phyloP scores from a whole-genome alignment of 2,329 filamentous ascomycete species.

The Ilyonectria mors-panacis region DNA sequence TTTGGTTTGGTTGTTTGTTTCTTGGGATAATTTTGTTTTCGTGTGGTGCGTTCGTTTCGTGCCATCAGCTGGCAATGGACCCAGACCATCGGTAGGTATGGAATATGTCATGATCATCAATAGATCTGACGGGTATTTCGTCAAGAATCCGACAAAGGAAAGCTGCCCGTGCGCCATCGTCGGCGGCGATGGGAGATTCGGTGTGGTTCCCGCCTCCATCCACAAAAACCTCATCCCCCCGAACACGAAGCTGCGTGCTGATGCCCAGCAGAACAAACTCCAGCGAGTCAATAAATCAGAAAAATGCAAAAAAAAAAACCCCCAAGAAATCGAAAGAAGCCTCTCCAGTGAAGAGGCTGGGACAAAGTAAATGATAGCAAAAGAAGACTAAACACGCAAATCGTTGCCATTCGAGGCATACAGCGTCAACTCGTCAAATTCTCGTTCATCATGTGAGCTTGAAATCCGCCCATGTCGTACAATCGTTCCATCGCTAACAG shows the following conservation, averaged over 20 bases:
- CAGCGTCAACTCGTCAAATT: slow-evolving; percentile 24
- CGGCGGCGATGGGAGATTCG: slow-evolving; percentile 34
- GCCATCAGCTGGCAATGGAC: slow-evolving; percentile 20
- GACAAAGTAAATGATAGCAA: slow-evolving; percentile 12
- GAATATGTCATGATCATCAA: slow-evolving; percentile 33
- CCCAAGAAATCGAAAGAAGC: background rate
- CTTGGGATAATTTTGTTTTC: background rate
- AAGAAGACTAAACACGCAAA: slow-evolving; percentile 2
- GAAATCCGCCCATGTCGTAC: slow-evolving; percentile 22
- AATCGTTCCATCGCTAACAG: slow-evolving; percentile 9
- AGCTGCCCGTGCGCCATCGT: slow-evolving; percentile 34
- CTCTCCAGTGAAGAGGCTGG: slow-evolving; percentile 2
- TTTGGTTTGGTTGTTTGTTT: slow-evolving; percentile 13
- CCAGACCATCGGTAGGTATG: slow-evolving; percentile 19
- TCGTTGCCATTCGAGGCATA: slow-evolving; percentile 14
- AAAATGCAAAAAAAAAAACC: background rate
- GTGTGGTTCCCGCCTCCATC: slow-evolving; percentile 14
- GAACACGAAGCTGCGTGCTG: slow-evolving; percentile 15
- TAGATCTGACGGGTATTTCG: slow-evolving; percentile 29
- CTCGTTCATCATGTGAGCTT: slow-evolving; percentile 24
- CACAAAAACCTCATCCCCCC: slow-evolving; percentile 8
- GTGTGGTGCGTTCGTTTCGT: slow-evolving; percentile 18
- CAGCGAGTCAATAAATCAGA: slow-evolving; percentile 8
- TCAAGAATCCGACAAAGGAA: slow-evolving; percentile 35
- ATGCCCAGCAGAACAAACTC: slow-evolving; percentile 17